Conservation (phyloP, 2,329 filamentous ascomycete species). For the Penicillium digitatum region DNA sequence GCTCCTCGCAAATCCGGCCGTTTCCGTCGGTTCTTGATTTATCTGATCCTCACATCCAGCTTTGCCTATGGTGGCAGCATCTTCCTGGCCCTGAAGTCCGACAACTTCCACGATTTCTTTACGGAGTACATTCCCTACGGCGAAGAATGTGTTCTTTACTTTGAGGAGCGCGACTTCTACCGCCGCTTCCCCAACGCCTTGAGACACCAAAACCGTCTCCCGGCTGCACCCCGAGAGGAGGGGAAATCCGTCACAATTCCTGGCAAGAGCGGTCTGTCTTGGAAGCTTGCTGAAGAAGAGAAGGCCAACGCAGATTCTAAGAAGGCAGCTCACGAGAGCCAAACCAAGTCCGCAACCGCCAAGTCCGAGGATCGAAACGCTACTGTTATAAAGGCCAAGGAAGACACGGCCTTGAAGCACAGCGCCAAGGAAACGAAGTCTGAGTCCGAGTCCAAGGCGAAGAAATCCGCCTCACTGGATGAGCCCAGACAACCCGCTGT, state of each 20-base stretch:
- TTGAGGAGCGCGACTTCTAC: constrained; percentile 91
- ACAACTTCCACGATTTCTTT: constrained; percentile 99
- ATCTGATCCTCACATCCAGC: constrained; percentile 69
- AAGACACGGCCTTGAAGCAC: constrained; percentile 27
- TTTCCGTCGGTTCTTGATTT: constrained; percentile 72
- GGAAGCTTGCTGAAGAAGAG: constrained; percentile 65
- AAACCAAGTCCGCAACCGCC: constrained; percentile 25
- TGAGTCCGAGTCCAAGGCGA: constrained; percentile 15
- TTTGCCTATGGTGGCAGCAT: constrained; percentile 82
- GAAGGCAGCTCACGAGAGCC: constrained; percentile 42
- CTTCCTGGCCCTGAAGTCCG: constrained; percentile 86
- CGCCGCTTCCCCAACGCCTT: constrained; percentile 68
- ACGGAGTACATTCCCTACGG: constrained; percentile 94
- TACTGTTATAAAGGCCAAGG: constrained; percentile 32
- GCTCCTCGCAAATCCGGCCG: constrained; percentile 64
- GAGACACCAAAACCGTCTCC: constrained; percentile 45
- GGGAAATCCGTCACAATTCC: constrained; percentile 77
- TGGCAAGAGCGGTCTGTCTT: constrained; percentile 78
- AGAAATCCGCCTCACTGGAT: constrained; percentile 32
- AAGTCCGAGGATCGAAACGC: constrained; percentile 30
- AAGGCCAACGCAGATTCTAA: constrained; percentile 57
- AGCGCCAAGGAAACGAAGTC: constrained; percentile 20
- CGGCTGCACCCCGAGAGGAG: constrained; percentile 42
- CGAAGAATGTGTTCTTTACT: constrained; percentile 89
- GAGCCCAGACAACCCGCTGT: constrained; percentile 39